phyloP scores from a whole-genome alignment of 148 eudicot genomes.

The Rheum nobile region DNA sequence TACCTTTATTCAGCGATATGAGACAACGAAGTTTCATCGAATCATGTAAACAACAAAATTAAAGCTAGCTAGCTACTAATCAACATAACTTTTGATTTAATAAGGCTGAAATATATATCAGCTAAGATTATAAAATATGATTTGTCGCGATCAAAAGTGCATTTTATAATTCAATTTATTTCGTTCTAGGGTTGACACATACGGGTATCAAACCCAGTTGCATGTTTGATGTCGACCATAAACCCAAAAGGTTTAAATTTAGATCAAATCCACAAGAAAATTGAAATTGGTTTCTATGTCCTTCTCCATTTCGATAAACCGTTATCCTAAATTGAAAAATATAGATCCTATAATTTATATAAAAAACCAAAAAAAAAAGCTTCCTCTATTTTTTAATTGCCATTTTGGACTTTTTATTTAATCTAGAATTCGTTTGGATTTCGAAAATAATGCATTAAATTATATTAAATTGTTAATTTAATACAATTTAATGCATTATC shows the following conservation, averaged over 20 bases:
- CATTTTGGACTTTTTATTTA: too few relatives aligned
- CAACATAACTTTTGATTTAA: not conserved
- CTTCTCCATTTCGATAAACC: too few relatives aligned
- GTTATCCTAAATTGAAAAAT: too few relatives aligned
- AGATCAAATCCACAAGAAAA: not conserved
- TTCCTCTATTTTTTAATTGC: too few relatives aligned
- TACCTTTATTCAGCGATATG: not conserved
- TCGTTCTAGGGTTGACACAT: not conserved
- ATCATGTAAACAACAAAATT: not conserved
- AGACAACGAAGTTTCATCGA: not conserved
- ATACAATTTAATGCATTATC: too few relatives aligned
- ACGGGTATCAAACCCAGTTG: not conserved
- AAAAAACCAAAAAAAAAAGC: too few relatives aligned
- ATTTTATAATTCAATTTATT: not conserved
- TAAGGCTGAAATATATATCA: not conserved
- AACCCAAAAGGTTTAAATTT: not conserved
- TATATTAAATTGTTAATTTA: too few relatives aligned
- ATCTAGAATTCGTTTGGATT: too few relatives aligned
- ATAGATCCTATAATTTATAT: too few relatives aligned
- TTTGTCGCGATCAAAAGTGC: conserved; percentile 1
- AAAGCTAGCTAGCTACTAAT: not conserved
- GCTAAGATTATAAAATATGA: not conserved
- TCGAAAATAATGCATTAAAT: too few relatives aligned
- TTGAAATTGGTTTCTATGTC: too few relatives aligned
- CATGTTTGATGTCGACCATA: not conserved